These are phyloP conservation scores for Apiospora hydei DNA, from an alignment of 2,329 filamentous ascomycete species.

Conservation along the genomic window DNA sequence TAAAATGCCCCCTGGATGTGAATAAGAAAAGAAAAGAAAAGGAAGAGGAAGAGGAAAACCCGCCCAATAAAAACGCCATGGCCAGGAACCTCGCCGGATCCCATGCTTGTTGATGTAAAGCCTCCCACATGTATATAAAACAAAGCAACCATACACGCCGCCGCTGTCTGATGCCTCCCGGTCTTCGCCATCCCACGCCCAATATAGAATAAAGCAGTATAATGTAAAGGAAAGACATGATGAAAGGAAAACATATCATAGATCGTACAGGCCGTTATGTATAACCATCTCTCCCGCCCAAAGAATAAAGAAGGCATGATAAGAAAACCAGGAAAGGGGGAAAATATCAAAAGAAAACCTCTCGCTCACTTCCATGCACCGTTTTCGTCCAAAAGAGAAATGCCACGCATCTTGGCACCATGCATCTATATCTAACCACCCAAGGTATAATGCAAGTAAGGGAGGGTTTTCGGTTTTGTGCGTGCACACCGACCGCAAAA, in stretches of 20 bases:
- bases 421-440: slow-evolving; percentile 14
- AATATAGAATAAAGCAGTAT: background rate
- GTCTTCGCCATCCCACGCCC: background rate
- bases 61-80: background rate
- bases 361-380: background rate
- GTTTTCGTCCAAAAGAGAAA: background rate
- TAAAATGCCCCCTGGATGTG: slow-evolving; percentile 25
- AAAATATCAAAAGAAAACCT: slow-evolving; percentile 22
- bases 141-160: background rate
- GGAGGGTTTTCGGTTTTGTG: background rate
- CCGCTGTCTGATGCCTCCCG: background rate
- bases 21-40: slow-evolving; percentile 28
- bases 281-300: background rate
- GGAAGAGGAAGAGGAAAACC: background rate
- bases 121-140: background rate
- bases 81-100: background rate
- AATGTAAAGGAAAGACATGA: background rate
- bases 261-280: slow-evolving; percentile 13
- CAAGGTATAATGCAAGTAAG: background rate
- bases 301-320: slow-evolving; percentile 25
- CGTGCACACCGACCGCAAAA: background rate
- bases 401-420: background rate
- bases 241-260: background rate
- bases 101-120: background rate
- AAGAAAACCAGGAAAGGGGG: slow-evolving; percentile 4